phyloP scores from a whole-genome alignment of 2,329 filamentous ascomycete genomes.

The Colletotrichum graminicola region DNA sequence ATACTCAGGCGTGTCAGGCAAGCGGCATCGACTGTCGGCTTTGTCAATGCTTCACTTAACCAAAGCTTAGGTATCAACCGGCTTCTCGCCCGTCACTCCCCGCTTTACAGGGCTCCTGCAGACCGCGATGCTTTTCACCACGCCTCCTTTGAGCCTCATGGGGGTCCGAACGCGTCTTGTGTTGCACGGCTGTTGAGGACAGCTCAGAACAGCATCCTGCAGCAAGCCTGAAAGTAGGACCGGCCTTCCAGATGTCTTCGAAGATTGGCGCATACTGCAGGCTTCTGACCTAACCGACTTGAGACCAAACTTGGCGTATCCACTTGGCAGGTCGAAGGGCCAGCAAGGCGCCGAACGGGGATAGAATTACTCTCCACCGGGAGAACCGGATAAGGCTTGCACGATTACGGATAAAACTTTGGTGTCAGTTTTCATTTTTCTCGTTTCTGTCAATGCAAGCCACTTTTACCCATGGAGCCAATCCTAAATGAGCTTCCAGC shows the following conservation, averaged over 20 bases:
- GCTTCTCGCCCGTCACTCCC: slow-evolving; percentile 32
- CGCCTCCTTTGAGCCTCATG: slow-evolving; percentile 38
- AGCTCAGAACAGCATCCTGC: slow-evolving; percentile 23
- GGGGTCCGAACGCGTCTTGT: slow-evolving; percentile 24
- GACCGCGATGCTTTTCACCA: slow-evolving; percentile 23
- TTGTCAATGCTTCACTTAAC: background rate
- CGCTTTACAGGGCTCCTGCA: slow-evolving; percentile 39
- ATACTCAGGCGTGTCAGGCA: too few relatives aligned
- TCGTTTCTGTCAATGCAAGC: slow-evolving; percentile 27
- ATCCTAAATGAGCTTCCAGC: slow-evolving; percentile 12
- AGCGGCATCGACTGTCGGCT: background rate
- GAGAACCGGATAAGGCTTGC: slow-evolving; percentile 21
- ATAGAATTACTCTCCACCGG: slow-evolving; percentile 20
- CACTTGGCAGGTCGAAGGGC: slow-evolving; percentile 24
- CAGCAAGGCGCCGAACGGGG: slow-evolving; percentile 20
- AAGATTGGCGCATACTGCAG: background rate
- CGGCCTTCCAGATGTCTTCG: background rate
- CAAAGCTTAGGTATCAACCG: slow-evolving; percentile 12
- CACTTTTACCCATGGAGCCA: slow-evolving; percentile 28
- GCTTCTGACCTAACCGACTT: background rate
- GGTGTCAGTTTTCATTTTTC: slow-evolving; percentile 29
- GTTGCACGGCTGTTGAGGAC: slow-evolving; percentile 30
- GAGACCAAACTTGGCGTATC: slow-evolving; percentile 27
- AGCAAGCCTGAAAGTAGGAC: slow-evolving; percentile 20
- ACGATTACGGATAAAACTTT: slow-evolving; percentile 15